Percentiles rank a stretch among this genome's conserved stretches.
phyloP scores from a whole-genome alignment of 371 early-diverging fungal genomes.

The Mucor indicus region DNA sequence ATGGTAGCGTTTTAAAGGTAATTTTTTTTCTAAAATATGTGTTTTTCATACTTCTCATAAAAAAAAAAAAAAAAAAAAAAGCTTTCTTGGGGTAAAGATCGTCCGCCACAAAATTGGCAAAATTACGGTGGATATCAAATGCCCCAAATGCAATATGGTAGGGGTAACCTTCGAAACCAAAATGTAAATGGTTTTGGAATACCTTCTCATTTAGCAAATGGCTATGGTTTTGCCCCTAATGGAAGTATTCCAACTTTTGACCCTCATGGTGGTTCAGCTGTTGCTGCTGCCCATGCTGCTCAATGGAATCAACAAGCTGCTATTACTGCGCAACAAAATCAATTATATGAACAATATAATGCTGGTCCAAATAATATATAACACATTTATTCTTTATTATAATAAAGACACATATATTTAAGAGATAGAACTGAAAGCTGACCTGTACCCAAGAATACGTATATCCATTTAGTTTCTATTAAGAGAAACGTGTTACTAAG shows the following conservation, averaged over 20 bases:
- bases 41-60: too few species aligned
- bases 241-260: constrained; percentile 14
- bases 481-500: too few species aligned
- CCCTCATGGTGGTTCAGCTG: constrained; percentile 13
- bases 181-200: constrained; percentile 16
- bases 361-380: constrained; percentile 14
- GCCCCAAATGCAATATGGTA: constrained; percentile 11
- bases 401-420: too few species aligned
- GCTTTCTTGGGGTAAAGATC: constrained; percentile 91
- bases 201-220: constrained; percentile 14
- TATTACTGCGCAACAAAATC: constrained; percentile 15
- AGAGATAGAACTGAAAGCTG: too few species aligned
- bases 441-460: too few species aligned
- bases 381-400: too few species aligned
- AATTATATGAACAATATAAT: constrained; percentile 21
- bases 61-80: too few species aligned
- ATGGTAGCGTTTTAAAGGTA: constrained; percentile 67
- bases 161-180: constrained; percentile 8
- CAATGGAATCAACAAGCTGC: constrained; percentile 26
- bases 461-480: too few species aligned
- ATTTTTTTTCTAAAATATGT: neutral
- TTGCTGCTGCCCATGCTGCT: constrained; percentile 15
- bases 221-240: constrained; percentile 19
- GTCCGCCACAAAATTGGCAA: constrained; percentile 38
- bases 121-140: constrained; percentile 16